A percentile compares a stretch with the other conserved stretches of the same genome.
Evolutionary conservation across 768 basidiomycete species (phyloP).

Genomic region (Tephrocybe rancida): DNA sequence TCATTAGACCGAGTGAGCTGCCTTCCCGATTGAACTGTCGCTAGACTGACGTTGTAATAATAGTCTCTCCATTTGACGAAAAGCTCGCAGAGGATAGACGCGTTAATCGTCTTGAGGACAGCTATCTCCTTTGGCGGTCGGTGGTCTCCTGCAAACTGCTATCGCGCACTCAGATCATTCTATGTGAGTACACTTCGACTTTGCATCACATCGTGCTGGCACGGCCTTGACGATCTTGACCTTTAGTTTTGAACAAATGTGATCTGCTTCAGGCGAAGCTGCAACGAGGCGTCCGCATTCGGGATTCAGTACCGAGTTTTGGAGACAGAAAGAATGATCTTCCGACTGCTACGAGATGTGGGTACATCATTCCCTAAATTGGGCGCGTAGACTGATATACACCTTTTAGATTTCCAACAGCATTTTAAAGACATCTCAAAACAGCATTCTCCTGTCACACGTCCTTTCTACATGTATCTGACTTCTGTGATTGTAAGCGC

Average conservation of each 20-base stretch:
- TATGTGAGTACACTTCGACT: conserved; percentile 36
- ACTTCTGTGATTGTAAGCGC: conserved; percentile 76
- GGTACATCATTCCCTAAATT: neutral
- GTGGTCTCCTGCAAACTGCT: conserved; percentile 71
- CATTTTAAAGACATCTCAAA: conserved; percentile 79
- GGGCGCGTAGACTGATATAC: conserved; percentile 3
- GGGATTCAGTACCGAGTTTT: conserved; percentile 72
- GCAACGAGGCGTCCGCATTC: conserved; percentile 63
- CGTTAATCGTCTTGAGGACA: conserved; percentile 79
- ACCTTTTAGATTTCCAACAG: conserved; percentile 66
- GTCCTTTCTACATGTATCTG: conserved; percentile 72
- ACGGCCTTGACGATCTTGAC: conserved; percentile 3
- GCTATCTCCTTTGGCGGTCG: conserved; percentile 75
- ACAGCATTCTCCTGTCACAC: conserved; percentile 60
- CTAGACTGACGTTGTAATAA: conserved; percentile 17
- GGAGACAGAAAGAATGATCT: conserved; percentile 75
- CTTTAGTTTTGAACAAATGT: conserved; percentile 65
- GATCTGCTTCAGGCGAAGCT: conserved; percentile 77
- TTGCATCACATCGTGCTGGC: neutral
- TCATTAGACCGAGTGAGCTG: conserved; percentile 42
- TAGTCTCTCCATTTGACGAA: conserved; percentile 84
- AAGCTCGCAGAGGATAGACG: conserved; percentile 67
- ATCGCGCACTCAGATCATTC: conserved; percentile 54
- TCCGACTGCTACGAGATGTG: conserved; percentile 70
- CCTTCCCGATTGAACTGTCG: conserved; percentile 1